phyloP scores from a whole-genome alignment of 306 rosid genomes.

The Ormosia semicastrata region DNA sequence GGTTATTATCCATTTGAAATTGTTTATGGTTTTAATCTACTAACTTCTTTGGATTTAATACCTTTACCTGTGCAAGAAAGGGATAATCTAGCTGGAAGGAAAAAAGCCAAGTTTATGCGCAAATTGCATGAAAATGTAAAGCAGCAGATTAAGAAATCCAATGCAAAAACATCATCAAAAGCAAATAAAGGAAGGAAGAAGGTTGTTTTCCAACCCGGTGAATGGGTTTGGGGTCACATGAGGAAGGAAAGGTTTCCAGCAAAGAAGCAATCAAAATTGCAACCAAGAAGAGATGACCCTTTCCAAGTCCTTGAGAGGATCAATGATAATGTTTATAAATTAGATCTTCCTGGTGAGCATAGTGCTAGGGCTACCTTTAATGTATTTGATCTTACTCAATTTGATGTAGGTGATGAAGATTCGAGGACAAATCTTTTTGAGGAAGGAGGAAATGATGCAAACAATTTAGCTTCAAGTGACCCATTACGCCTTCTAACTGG shows the following conservation, averaged over 20 bases:
- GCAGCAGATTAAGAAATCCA: neutral
- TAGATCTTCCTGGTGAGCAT: neutral
- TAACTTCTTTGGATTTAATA: neutral
- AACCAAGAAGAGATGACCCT: too few relatives aligned
- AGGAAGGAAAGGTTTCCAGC: neutral
- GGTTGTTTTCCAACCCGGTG: neutral
- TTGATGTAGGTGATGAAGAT: neutral
- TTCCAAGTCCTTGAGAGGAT: too few relatives aligned
- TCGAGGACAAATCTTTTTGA: too few relatives aligned
- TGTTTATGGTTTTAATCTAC: neutral
- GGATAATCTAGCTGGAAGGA: neutral
- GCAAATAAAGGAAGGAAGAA: neutral
- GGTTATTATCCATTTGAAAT: too few relatives aligned
- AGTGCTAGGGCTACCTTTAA: neutral
- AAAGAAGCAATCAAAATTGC: neutral
- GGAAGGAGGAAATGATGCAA: too few relatives aligned
- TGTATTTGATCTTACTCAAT: neutral
- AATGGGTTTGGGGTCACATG: neutral
- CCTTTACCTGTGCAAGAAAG: neutral
- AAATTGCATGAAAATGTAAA: neutral
- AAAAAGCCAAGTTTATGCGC: neutral
- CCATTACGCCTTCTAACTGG: too few relatives aligned
- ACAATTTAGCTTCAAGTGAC: neutral
- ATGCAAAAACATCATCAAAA: neutral
- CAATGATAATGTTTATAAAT: too few relatives aligned